A percentile compares a stretch with the other conserved stretches of the same genome.
Evolutionary conservation across 108 stramenopile genomes (phyloP).

Genomic region (Nitzschia sp.): DNA sequence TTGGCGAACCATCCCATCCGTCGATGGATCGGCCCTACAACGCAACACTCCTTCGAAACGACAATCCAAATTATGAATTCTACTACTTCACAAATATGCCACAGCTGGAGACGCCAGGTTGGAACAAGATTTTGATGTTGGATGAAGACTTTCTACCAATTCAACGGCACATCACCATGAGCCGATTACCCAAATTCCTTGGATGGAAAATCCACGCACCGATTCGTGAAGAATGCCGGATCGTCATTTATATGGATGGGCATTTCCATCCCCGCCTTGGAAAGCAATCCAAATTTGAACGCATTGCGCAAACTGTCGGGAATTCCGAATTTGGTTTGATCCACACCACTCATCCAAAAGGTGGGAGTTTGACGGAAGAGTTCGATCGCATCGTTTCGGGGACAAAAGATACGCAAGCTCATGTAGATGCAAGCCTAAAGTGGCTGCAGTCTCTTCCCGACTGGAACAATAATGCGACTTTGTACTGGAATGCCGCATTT

Average conservation of each 20-base stretch:
- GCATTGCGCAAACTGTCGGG: conserved; percentile 4
- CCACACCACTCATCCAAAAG: conserved; percentile 12
- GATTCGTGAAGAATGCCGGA: conserved; percentile 12
- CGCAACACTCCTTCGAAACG: conserved; percentile 4
- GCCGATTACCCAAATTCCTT: conserved; percentile 29
- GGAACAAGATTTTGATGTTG: conserved; percentile 15
- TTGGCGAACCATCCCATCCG: conserved; percentile 3
- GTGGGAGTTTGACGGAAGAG: not conserved
- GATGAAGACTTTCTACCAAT: not conserved
- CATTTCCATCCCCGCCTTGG: conserved; percentile 2
- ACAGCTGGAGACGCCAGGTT: conserved; percentile 13
- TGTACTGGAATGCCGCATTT: conserved; percentile 27
- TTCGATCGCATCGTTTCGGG: conserved; percentile 17
- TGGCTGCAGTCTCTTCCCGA: conserved; percentile 34
- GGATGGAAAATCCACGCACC: conserved; percentile 15
- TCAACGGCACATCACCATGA: conserved; percentile 21
- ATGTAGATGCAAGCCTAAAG: conserved; percentile 18
- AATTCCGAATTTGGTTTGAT: conserved; percentile 16
- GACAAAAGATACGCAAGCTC: conserved; percentile 17
- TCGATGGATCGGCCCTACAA: conserved; percentile 3
- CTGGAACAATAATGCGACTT: conserved; percentile 16
- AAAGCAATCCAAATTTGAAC: conserved; percentile 4
- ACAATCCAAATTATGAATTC: conserved; percentile 5
- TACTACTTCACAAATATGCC: conserved; percentile 18
- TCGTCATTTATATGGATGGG: conserved; percentile 32